Conservation (phyloP, 2,329 filamentous ascomycete genomes). For the Westerdykella ornata region DNA sequence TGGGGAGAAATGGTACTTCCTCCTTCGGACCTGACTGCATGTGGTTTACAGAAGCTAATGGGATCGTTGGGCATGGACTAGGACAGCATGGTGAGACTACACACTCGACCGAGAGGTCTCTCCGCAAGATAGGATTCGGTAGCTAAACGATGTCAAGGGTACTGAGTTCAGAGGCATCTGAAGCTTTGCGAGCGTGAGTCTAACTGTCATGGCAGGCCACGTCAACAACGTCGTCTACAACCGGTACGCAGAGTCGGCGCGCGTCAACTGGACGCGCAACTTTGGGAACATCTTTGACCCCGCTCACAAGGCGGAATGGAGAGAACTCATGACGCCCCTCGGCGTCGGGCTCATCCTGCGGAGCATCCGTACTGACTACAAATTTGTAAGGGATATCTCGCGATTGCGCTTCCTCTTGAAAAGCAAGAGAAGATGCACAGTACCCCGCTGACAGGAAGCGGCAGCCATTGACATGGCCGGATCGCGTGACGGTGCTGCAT, state of each 20-base stretch:
- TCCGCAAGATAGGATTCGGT: constrained; percentile 3
- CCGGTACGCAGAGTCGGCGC: constrained; percentile 72
- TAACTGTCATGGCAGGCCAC: constrained; percentile 51
- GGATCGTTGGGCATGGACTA: constrained; percentile 18
- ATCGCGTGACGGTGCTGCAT: constrained; percentile 76
- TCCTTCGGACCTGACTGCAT: constrained; percentile 6
- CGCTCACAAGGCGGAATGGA: constrained; percentile 57
- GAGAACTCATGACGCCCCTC: constrained; percentile 58
- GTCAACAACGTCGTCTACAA: constrained; percentile 85
- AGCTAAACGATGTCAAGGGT: constrained; percentile 17
- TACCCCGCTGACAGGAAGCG: not conserved
- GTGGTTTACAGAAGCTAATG: constrained; percentile 16
- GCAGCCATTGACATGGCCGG: constrained; percentile 70
- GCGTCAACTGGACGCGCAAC: constrained; percentile 71
- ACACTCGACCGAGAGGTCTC: constrained; percentile 7
- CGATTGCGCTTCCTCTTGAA: not conserved
- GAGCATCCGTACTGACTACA: constrained; percentile 76
- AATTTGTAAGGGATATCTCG: constrained; percentile 61
- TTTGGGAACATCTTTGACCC: constrained; percentile 60
- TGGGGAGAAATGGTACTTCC: constrained; percentile 77
- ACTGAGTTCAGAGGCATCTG: constrained; percentile 1
- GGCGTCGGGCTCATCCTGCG: constrained; percentile 68
- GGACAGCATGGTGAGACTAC: constrained; percentile 50
- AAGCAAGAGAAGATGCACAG: not conserved
- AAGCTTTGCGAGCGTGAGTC: not conserved